These are phyloP conservation scores for Lepiota brunneoincarnata DNA, from an alignment of 768 basidiomycete species.

Conservation along the genomic window DNA sequence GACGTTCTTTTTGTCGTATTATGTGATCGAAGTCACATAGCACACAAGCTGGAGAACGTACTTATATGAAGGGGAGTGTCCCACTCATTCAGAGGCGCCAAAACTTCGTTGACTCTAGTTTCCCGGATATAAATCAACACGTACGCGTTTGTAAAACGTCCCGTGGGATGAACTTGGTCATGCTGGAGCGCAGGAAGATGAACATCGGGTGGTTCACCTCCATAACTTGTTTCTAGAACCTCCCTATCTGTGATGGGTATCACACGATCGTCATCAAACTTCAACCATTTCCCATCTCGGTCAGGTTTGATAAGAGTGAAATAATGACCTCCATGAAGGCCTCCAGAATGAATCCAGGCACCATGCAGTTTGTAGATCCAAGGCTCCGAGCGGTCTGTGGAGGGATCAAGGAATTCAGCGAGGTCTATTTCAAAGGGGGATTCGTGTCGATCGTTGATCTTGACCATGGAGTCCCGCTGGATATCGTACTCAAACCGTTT, in stretches of 20 bases:
- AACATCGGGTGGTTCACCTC: conserved; percentile 85
- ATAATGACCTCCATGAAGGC: conserved; percentile 98
- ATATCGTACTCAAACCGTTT: conserved; percentile 99
- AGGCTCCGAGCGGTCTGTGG: conserved; percentile 76
- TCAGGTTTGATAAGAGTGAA: conserved; percentile 99
- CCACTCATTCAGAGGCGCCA: conserved; percentile 86
- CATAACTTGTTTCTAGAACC: conserved; percentile 97
- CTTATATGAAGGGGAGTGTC: conserved; percentile 96
- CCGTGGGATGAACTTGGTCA: conserved; percentile 91
- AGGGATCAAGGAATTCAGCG: conserved; percentile 84
- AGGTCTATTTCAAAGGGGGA: conserved; percentile 99
- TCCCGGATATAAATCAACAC: conserved; percentile 99
- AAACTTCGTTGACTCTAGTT: conserved; percentile 73
- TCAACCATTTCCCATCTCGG: conserved; percentile 92
- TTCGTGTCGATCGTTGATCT: conserved; percentile 99
- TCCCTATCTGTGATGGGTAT: conserved; percentile 98
- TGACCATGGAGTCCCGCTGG: conserved; percentile 98
- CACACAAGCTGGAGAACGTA: conserved; percentile 35
- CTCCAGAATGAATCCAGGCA: conserved; percentile 97
- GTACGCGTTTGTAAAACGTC: conserved; percentile 98
- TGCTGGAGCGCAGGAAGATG: conserved; percentile 73
- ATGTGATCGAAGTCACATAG: not conserved
- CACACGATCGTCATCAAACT: conserved; percentile 98
- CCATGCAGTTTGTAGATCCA: conserved; percentile 97
- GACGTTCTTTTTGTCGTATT: conserved; percentile 55